phyloP scores from a whole-genome alignment of 768 basidiomycete genomes.

The Albatrellus ellisii region DNA sequence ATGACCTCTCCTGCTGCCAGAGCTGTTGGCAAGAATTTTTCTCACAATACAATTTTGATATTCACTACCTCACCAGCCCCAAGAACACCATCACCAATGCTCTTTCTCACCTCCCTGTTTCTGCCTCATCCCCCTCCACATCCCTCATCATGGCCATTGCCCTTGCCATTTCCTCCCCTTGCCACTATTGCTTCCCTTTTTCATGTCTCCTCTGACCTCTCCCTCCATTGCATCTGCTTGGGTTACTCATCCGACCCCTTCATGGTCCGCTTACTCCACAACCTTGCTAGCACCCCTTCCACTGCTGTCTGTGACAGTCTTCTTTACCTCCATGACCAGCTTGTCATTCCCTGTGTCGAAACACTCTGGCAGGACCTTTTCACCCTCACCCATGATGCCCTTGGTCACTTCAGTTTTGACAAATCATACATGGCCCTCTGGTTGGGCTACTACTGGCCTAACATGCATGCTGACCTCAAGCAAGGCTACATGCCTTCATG shows the following conservation, averaged over 20 bases:
- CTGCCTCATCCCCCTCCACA: slow-evolving; percentile 1
- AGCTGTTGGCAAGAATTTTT: slow-evolving; percentile 28
- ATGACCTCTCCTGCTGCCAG: slow-evolving; percentile 22
- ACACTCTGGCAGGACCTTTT: background rate
- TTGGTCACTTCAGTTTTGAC: background rate
- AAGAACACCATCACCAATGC: slow-evolving; percentile 25
- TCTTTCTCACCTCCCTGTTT: slow-evolving; percentile 20
- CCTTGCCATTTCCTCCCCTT: background rate
- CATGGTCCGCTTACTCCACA: slow-evolving; percentile 1
- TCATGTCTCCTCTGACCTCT: background rate
- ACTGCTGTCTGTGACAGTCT: background rate
- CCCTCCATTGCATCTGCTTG: background rate
- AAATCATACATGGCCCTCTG: background rate
- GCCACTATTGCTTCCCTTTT: background rate
- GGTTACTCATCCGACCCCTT: slow-evolving; percentile 10
- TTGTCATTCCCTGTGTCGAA: background rate
- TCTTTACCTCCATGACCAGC: background rate
- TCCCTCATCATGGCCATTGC: background rate
- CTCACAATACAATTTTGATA: slow-evolving; percentile 21
- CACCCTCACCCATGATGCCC: background rate
- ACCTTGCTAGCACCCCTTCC: background rate
- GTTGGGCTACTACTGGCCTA: slow-evolving; percentile 12
- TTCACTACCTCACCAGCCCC: slow-evolving; percentile 26
- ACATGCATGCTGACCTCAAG: no score
- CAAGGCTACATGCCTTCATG: no score